These are phyloP conservation scores for Beverwykella pulmonaria DNA, from an alignment of 495 filamentous ascomycete species.

Conservation along the genomic window DNA sequence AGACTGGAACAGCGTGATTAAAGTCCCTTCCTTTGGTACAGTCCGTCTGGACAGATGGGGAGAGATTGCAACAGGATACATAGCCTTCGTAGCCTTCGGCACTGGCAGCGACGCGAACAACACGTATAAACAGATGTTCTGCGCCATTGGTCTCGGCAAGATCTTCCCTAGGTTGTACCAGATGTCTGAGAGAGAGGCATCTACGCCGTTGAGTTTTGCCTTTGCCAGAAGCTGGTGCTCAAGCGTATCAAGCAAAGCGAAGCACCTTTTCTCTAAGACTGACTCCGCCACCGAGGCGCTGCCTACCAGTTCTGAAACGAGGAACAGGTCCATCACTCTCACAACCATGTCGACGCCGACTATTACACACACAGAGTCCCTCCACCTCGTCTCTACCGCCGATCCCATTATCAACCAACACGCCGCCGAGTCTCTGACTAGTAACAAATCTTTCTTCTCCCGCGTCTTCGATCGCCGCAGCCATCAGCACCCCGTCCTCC, in stretches of 20 bases:
- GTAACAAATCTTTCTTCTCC: background rate
- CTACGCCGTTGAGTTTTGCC: background rate
- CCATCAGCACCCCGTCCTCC: slow-evolving; percentile 3
- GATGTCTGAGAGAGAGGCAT: background rate
- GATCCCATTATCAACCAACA: slow-evolving; percentile 8
- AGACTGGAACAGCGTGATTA: slow-evolving; percentile 63
- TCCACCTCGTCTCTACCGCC: slow-evolving; percentile 3
- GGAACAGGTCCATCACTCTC: background rate
- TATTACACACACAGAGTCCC: background rate
- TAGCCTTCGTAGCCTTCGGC: slow-evolving; percentile 80
- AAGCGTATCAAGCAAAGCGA: slow-evolving; percentile 18
- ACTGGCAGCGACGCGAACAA: slow-evolving; percentile 73
- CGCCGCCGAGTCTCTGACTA: background rate
- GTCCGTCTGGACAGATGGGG: slow-evolving; percentile 71
- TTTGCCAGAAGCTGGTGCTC: slow-evolving; percentile 11
- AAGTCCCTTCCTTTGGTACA: slow-evolving; percentile 58
- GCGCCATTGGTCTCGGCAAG: slow-evolving; percentile 54
- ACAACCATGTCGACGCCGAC: background rate
- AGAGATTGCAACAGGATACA: slow-evolving; percentile 58
- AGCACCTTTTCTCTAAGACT: slow-evolving; percentile 22
- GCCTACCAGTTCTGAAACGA: background rate
- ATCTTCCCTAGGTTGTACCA: slow-evolving; percentile 48
- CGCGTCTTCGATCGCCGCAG: slow-evolving; percentile 7
- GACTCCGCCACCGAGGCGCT: slow-evolving; percentile 17
- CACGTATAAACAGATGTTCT: slow-evolving; percentile 65